phyloP scores from a whole-genome alignment of 495 filamentous ascomycete genomes.

The Diplogelasinospora grovesii region DNA sequence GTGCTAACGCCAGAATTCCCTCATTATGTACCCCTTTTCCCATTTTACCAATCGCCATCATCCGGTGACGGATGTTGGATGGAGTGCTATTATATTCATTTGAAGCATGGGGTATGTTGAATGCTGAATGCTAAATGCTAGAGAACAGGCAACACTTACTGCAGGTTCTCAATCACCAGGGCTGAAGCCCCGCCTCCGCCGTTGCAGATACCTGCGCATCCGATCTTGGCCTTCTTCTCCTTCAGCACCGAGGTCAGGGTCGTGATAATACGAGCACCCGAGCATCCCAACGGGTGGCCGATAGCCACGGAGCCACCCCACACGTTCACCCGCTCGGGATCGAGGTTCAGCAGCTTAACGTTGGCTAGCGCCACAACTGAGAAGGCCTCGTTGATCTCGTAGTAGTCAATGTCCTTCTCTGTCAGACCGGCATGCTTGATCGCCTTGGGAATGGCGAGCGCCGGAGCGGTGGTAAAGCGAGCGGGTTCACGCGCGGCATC shows the following conservation, averaged over 20 bases:
- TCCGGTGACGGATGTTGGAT: too few species aligned
- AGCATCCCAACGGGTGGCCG: constrained; percentile 89
- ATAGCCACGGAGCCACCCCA: constrained; percentile 94
- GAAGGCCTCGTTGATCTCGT: constrained; percentile 99
- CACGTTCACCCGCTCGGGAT: constrained; percentile 85
- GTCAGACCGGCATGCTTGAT: constrained; percentile 81
- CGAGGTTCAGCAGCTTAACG: constrained; percentile 75
- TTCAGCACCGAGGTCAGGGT: constrained; percentile 83
- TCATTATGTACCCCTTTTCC: too few species aligned
- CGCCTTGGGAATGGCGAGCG: constrained; percentile 95
- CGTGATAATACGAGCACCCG: constrained; percentile 87
- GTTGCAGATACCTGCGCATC: constrained; percentile 94
- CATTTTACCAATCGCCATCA: too few species aligned
- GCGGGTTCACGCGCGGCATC: constrained; percentile 84
- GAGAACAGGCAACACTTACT: constrained; percentile 29
- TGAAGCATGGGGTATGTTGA: background rate
- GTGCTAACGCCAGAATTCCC: background rate
- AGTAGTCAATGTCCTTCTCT: constrained; percentile 73
- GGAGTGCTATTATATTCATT: background rate
- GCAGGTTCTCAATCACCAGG: constrained; percentile 72
- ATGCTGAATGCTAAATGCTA: background rate
- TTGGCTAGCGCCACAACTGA: constrained; percentile 94
- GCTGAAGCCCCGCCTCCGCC: constrained; percentile 92
- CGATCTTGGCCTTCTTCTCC: constrained; percentile 88
- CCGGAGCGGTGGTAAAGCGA: constrained; percentile 92